A percentile compares a stretch with the other conserved stretches of the same genome.
Evolutionary conservation across 352 stramenopile genomes (phyloP).

Genomic region (Bremia lactucae): DNA sequence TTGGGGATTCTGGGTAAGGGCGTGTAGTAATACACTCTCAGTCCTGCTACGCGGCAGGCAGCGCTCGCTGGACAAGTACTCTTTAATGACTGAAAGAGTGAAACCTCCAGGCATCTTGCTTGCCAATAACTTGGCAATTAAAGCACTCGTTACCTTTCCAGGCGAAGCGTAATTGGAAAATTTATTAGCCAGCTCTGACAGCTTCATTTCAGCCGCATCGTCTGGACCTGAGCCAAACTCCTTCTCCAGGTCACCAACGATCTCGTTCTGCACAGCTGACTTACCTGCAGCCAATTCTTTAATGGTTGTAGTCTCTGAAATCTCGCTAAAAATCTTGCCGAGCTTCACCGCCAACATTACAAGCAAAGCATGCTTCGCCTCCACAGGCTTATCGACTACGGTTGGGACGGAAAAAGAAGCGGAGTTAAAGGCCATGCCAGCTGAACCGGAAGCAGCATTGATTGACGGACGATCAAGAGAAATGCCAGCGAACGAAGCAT

Average conservation of each 20-base stretch:
- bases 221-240: constrained; percentile 77
- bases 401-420: constrained; percentile 38
- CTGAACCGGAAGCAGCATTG: constrained; percentile 14
- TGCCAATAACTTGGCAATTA: constrained; percentile 71
- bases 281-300: constrained; percentile 75
- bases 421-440: constrained; percentile 29
- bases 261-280: constrained; percentile 83
- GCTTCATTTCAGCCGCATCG: constrained; percentile 66
- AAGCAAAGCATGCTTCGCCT: constrained; percentile 65
- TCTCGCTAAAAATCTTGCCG: constrained; percentile 53
- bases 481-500: constrained; percentile 64
- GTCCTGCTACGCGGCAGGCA: constrained; percentile 59
- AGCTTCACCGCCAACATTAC: constrained; percentile 74
- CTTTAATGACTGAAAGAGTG: constrained; percentile 56
- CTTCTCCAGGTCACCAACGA: constrained; percentile 76
- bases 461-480: constrained; percentile 30
- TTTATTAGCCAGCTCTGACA: constrained; percentile 58
- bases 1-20: constrained; percentile 58
- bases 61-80: constrained; percentile 59
- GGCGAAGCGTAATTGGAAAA: constrained; percentile 56
- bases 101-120: constrained; percentile 81
- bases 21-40: constrained; percentile 73
- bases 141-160: constrained; percentile 59
- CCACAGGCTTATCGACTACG: constrained; percentile 48
- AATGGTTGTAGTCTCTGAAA: constrained; percentile 54